A percentile compares a stretch with the other conserved stretches of the same genome.
phyloP scores from a whole-genome alignment of 352 stramenopile species.

The Globisporangium radiosum region DNA sequence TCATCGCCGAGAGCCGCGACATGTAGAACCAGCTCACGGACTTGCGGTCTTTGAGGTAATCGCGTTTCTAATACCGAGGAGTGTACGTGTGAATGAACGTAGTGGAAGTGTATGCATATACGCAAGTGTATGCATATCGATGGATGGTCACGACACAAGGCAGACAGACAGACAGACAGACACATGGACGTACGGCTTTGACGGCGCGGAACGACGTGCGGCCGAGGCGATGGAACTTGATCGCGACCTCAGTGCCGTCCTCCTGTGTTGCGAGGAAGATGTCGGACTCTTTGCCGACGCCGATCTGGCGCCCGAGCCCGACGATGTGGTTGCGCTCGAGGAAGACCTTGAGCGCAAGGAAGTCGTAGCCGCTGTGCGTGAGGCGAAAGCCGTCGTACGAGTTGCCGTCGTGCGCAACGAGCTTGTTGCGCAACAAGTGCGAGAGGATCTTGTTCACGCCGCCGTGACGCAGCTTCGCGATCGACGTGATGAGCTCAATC shows the following conservation, averaged over 20 bases:
- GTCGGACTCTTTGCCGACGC: slow-evolving; percentile 99
- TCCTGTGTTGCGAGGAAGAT: slow-evolving; percentile 94
- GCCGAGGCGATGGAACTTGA: slow-evolving; percentile 99
- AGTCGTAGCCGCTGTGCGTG: slow-evolving; percentile 99
- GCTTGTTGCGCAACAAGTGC: slow-evolving; percentile 95
- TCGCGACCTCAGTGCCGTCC: slow-evolving; percentile 95
- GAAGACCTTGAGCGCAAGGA: slow-evolving; percentile 95
- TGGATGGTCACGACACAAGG: background rate
- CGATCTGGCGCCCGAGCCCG: slow-evolving; percentile 92
- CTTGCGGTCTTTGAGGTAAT: slow-evolving; percentile 97
- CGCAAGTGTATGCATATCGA: too few species aligned
- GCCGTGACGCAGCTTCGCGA: slow-evolving; percentile 96
- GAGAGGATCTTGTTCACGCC: slow-evolving; percentile 97
- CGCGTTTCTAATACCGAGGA: slow-evolving; percentile 86
- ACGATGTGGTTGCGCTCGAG: slow-evolving; percentile 90
- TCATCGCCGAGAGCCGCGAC: slow-evolving; percentile 96
- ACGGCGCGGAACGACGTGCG: slow-evolving; percentile 97
- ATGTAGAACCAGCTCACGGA: slow-evolving; percentile 98
- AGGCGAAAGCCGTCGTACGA: slow-evolving; percentile 97
- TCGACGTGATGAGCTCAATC: slow-evolving; percentile 93
- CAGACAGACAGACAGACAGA: background rate
- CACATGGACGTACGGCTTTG: slow-evolving; percentile 50
- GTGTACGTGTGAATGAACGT: too few species aligned
- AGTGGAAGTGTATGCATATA: too few species aligned
- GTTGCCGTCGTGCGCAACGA: slow-evolving; percentile 96